A percentile compares a stretch with the other conserved stretches of the same genome.
Conservation (phyloP, 1,284 basidiomycete genomes). For the Leccinum subrobustum region DNA sequence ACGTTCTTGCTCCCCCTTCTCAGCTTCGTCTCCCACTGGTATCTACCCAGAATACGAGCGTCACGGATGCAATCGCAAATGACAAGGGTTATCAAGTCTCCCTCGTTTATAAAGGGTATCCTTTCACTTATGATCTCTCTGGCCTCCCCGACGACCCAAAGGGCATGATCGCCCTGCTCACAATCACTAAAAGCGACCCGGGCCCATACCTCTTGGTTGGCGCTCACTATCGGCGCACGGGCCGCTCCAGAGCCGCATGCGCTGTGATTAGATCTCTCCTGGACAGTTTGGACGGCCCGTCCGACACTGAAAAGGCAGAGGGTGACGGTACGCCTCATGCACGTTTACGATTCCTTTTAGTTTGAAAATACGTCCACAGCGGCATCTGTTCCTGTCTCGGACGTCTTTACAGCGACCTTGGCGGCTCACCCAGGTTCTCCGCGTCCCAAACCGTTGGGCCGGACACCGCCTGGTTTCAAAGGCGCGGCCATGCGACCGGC, state of each 20-base stretch:
- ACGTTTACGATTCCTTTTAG: constrained; percentile 9
- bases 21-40: constrained; percentile 9
- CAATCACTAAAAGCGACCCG: constrained; percentile 30
- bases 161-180: constrained; percentile 27
- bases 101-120: constrained; percentile 28
- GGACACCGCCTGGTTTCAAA: constrained; percentile 11
- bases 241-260: constrained; percentile 30
- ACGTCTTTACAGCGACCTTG: constrained; percentile 9
- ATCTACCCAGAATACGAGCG: constrained; percentile 5
- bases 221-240: constrained; percentile 35
- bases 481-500: constrained; percentile 27
- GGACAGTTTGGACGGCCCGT: constrained; percentile 9
- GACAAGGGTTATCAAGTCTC: constrained; percentile 18
- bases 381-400: constrained; percentile 7
- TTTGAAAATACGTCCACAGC: constrained; percentile 21
- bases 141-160: constrained; percentile 31
- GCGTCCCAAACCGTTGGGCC: constrained; percentile 9
- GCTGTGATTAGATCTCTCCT: constrained; percentile 29
- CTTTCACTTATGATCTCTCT: constrained; percentile 30
- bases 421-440: constrained; percentile 6
- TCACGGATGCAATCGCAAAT: not conserved
- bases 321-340: constrained; percentile 28
- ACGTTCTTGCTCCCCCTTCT: constrained; percentile 5
- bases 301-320: constrained; percentile 17
- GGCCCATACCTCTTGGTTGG: constrained; percentile 31